phyloP scores from a whole-genome alignment of 1,139 yeast species.

The Suzukiozyma palmioleophila region DNA sequence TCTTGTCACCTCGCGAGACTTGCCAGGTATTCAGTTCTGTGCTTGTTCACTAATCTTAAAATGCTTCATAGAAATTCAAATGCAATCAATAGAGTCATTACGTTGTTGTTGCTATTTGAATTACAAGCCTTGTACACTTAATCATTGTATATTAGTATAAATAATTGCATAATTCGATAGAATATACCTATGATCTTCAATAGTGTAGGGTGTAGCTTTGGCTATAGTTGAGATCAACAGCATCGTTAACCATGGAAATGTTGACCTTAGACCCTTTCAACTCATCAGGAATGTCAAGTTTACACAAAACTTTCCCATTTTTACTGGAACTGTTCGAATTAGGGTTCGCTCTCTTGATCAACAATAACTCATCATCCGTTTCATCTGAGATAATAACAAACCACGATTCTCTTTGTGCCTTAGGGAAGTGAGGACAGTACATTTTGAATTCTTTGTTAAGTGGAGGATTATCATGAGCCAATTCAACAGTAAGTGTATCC shows the following conservation, averaged over 20 bases:
- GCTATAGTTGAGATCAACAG: constrained; percentile 48
- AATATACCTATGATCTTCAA: neutral
- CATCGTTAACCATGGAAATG: constrained; percentile 60
- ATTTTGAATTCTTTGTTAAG: constrained; percentile 58
- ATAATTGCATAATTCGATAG: constrained; percentile 1
- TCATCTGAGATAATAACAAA: constrained; percentile 61
- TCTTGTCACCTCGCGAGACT: no score
- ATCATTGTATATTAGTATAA: constrained; percentile 1
- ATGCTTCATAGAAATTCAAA: neutral
- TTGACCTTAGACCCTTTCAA: constrained; percentile 41
- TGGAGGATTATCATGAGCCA: constrained; percentile 53
- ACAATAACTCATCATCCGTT: constrained; percentile 43
- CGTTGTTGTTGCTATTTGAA: neutral
- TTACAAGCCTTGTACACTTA: neutral
- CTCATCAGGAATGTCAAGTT: constrained; percentile 47
- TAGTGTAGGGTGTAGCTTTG: constrained; percentile 1
- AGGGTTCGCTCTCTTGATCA: constrained; percentile 69
- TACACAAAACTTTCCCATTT: constrained; percentile 38
- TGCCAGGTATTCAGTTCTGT: no score
- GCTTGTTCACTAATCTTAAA: no score
- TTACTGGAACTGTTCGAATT: constrained; percentile 30
- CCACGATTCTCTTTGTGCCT: constrained; percentile 93
- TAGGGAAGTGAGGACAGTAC: constrained; percentile 79
- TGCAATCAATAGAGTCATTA: neutral
- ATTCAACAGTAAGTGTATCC: constrained; percentile 36